A percentile compares a stretch with the other conserved stretches of the same genome.
Evolutionary conservation across 192 early-diverging fungal genomes (phyloP).

Genomic region (Piromyces finnis): DNA sequence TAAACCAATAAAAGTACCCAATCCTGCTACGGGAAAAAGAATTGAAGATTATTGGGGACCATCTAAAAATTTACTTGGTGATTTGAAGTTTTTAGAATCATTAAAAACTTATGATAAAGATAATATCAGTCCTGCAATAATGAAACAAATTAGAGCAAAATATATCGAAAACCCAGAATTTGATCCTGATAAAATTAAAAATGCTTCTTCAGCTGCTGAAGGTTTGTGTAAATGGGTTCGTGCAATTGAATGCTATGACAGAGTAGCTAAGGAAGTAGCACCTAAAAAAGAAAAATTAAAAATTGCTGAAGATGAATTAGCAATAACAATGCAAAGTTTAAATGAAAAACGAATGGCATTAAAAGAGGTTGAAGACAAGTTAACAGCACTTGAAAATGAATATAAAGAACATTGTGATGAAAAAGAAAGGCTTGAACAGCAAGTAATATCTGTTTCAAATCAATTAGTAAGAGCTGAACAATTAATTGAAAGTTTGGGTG

Average conservation of each 20-base stretch:
- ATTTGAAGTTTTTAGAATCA: constrained; percentile 29
- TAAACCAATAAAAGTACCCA: constrained; percentile 38
- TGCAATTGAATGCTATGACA: constrained; percentile 36
- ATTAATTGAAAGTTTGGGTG: constrained; percentile 36
- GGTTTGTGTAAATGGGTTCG: constrained; percentile 39
- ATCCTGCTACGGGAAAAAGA: constrained; percentile 40
- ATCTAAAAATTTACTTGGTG: constrained; percentile 29
- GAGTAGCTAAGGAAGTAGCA: constrained; percentile 41
- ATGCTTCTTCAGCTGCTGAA: constrained; percentile 38
- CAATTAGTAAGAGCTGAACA: constrained; percentile 39
- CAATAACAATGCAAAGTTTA: constrained; percentile 26
- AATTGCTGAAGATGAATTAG: constrained; percentile 28
- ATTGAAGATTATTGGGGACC: constrained; percentile 36
- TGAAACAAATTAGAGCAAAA: constrained; percentile 35
- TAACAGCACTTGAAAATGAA: constrained; percentile 28
- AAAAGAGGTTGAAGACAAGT: constrained; percentile 38
- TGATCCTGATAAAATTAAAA: constrained; percentile 40
- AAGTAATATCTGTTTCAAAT: constrained; percentile 37
- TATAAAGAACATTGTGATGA: constrained; percentile 33
- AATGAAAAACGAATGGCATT: constrained; percentile 35
- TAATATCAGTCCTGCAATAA: constrained; percentile 28
- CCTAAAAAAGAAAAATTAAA: constrained; percentile 32
- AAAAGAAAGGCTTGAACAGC: constrained; percentile 32
- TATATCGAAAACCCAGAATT: constrained; percentile 45
- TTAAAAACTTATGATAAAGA: constrained; percentile 38